Evolutionary conservation across 2,329 filamentous ascomycete species (phyloP), one percentile per base, ranked within the genome.

Genomic region (Corinectria fuckeliana): DNA sequence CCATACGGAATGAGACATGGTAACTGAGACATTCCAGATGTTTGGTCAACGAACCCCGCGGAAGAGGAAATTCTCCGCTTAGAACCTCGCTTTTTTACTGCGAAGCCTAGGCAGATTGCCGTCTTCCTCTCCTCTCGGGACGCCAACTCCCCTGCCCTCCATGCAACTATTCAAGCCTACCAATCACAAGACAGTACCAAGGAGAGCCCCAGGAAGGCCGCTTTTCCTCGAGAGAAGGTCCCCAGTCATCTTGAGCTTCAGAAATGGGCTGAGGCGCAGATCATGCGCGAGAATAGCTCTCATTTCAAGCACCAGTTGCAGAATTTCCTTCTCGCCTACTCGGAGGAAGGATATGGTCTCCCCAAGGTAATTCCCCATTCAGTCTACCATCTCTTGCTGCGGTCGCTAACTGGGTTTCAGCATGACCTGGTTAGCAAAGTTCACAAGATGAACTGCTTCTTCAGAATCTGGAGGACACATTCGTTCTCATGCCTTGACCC

Each of bases 401-500:
- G 30, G 59, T 23, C 36, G 56, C 63, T 73, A 62, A 73, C 61
- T 45, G 8, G 20, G n/a, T 52, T 21, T 41, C 65, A 81, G 79
- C 73, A 77, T 61, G 71, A 75, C 25, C 73, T 82, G 25, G 75
- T 81, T 14, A 71, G 68, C 44, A 77, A 78, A 60, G 78, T 82
- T 34, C 77, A 81, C 60, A 74, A 74, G 50, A 76, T 83, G 73
- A 79, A 78, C 62, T 82, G 79, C 70, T 79, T 82, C 74, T 83
- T 82, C 69, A 77, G 74, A 60, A 81, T 83, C 61, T 83, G 78
- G 80, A 78, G 76, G 56, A 77, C 78, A 16, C 70, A 73, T 6
- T 72, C 72, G 1, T 81, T 83, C 60, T 76, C 72, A 64, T 81
- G 76, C 64, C 72, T 72, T 20, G 75, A 76, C 56, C 75, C 76